A percentile compares a stretch with the other conserved stretches of the same genome.
Evolutionary conservation across 176 grass and related monocot genomes (phyloP).

Genomic region (Chloris gayana): DNA sequence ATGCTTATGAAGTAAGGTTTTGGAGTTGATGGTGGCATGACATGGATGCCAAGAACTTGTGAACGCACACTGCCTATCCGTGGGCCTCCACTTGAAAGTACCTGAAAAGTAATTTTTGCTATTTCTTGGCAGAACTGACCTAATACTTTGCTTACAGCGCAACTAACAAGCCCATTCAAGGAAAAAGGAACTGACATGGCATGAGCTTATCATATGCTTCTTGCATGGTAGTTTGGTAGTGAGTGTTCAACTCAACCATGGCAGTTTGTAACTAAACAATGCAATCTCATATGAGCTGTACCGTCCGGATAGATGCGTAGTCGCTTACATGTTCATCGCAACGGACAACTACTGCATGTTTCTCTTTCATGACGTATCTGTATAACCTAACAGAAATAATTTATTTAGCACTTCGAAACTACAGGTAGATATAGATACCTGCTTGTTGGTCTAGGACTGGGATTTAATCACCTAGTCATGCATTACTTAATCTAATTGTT

Average conservation of each 20-base stretch:
- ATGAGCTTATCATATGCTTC: slow-evolving; percentile 17
- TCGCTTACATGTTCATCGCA: slow-evolving; percentile 32
- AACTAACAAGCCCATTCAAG: slow-evolving; percentile 12
- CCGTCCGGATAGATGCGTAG: slow-evolving; percentile 11
- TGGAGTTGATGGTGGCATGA: slow-evolving; percentile 46
- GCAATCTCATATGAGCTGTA: slow-evolving; percentile 49
- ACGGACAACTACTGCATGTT: neutral
- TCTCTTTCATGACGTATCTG: neutral
- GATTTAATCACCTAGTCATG: slow-evolving; percentile 26
- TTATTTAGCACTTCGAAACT: neutral
- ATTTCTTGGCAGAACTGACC: slow-evolving; percentile 29
- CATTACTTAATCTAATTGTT: slow-evolving; percentile 8
- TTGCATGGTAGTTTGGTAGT: slow-evolving; percentile 23
- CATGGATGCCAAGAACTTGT: slow-evolving; percentile 25
- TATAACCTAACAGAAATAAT: slow-evolving; percentile 32
- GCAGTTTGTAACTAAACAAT: slow-evolving; percentile 14
- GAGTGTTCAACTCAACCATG: slow-evolving; percentile 23
- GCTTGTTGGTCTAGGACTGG: slow-evolving; percentile 40
- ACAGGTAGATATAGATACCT: neutral
- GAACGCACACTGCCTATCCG: slow-evolving; percentile 25
- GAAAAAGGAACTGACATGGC: neutral
- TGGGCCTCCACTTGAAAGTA: slow-evolving; percentile 38
- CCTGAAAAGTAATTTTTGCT: slow-evolving; percentile 16
- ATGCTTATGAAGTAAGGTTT: slow-evolving; percentile 25
- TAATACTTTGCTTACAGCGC: slow-evolving; percentile 3